These are phyloP conservation scores for Nephelium lappaceum DNA, from an alignment of 345 rosid species.

Conservation along the genomic window DNA sequence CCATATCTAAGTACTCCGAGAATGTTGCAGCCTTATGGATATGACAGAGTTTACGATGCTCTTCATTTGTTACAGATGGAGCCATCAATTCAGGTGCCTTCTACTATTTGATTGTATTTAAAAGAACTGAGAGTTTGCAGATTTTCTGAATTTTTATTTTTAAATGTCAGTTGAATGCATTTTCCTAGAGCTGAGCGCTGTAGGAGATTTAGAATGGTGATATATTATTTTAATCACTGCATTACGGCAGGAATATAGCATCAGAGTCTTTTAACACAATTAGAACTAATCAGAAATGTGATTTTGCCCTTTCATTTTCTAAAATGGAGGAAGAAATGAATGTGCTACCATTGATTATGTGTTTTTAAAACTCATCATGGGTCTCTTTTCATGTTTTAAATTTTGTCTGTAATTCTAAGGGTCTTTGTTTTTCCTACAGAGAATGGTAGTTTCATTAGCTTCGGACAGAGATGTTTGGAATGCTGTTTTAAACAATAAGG, in stretches of 20 bases:
- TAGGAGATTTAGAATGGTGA: not conserved
- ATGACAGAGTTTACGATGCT: constrained; percentile 67
- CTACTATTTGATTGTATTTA: not conserved
- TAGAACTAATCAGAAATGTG: constrained; percentile 1
- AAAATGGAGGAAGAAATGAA: not conserved
- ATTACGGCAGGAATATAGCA: not conserved
- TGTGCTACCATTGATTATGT: not conserved
- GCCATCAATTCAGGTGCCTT: constrained; percentile 74
- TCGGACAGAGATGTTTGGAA: constrained; percentile 88
- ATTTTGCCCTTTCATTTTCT: not conserved
- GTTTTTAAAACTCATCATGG: not conserved
- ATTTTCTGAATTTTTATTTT: not conserved
- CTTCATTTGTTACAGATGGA: constrained; percentile 78
- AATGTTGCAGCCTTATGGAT: constrained; percentile 50
- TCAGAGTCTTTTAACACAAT: not conserved
- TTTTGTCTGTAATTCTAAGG: not conserved
- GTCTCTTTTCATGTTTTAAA: not conserved
- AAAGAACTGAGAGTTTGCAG: not conserved
- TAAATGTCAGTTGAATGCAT: not conserved
- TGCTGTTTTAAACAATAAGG: constrained; percentile 81
- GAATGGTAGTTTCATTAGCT: constrained; percentile 79
- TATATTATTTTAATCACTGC: not conserved
- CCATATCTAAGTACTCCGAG: constrained; percentile 44
- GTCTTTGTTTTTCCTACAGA: constrained; percentile 35
- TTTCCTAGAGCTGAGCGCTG: not conserved